phyloP scores from a whole-genome alignment of 768 basidiomycete species.

The Phlebiopsis flavidoalba region DNA sequence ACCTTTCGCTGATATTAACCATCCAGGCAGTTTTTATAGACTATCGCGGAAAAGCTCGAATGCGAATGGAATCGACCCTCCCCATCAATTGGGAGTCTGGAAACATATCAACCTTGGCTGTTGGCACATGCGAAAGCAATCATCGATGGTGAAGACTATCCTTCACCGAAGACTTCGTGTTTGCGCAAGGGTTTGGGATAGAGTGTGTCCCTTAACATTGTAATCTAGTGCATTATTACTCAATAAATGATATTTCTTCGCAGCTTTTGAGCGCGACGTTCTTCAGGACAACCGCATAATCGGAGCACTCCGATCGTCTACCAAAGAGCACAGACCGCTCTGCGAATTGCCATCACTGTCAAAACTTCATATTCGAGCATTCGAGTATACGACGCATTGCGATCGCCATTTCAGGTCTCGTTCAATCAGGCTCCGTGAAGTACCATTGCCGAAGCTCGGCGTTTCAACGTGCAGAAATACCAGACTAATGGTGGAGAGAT shows the following conservation, averaged over 20 bases:
- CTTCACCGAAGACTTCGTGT: conserved; percentile 4
- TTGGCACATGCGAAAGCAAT: conserved; percentile 4
- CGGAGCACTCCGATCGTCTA: conserved; percentile 2
- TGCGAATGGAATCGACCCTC: conserved; percentile 2
- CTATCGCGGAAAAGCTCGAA: conserved; percentile 7
- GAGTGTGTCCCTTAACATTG: background rate
- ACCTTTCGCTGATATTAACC: background rate
- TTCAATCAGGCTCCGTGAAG: background rate
- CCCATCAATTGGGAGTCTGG: conserved; percentile 5
- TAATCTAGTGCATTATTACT: background rate
- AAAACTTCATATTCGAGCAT: conserved; percentile 9
- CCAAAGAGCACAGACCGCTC: background rate
- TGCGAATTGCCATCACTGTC: background rate
- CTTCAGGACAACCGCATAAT: conserved; percentile 13
- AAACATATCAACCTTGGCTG: conserved; percentile 10
- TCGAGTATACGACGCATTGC: conserved; percentile 5
- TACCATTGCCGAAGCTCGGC: background rate
- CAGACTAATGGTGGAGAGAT: conserved; percentile 6
- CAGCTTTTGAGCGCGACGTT: conserved; percentile 12
- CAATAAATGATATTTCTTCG: background rate
- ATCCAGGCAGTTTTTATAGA: conserved; percentile 9
- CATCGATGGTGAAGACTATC: conserved; percentile 4
- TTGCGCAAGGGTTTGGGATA: conserved; percentile 12
- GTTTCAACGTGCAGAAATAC: background rate
- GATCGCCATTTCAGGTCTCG: background rate